A percentile compares a stretch with the other conserved stretches of the same genome.
Conservation (phyloP, 148 eudicot species). For the Gaultheria prostrata region DNA sequence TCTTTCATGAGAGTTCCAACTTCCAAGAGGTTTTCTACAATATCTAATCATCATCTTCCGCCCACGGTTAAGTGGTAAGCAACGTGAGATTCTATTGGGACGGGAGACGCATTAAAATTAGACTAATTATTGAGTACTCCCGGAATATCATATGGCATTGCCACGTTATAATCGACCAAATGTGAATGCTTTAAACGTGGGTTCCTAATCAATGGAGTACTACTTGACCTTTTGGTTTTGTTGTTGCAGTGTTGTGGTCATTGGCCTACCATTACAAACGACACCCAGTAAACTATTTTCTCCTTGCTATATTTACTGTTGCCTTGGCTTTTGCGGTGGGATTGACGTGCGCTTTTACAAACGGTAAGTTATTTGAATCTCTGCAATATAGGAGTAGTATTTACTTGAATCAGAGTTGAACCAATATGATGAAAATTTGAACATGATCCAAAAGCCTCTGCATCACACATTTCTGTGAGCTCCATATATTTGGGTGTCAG, state of each 20-base stretch:
- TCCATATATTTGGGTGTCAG: no score
- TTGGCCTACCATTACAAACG: conserved; percentile 47
- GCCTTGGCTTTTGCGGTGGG: conserved; percentile 54
- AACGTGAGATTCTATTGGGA: not conserved
- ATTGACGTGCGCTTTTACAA: conserved; percentile 58
- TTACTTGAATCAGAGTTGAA: not conserved
- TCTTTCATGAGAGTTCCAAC: no score
- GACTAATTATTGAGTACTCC: no score
- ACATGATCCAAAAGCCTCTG: no score
- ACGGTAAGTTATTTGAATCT: conserved; percentile 29
- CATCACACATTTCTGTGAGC: no score
- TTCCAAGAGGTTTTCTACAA: no score
- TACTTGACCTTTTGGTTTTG: not conserved
- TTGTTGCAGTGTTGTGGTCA: conserved; percentile 53
- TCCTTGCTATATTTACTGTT: conserved; percentile 62
- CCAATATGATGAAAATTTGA: no score
- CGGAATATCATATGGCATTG: no score
- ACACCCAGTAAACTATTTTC: conserved; percentile 63
- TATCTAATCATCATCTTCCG: not conserved
- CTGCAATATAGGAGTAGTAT: not conserved
- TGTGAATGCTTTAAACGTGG: not conserved
- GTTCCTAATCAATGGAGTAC: not conserved
- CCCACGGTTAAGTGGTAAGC: not conserved
- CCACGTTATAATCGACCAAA: not conserved
- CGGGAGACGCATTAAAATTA: not conserved